Conservation (phyloP, 73 alveolate species). For the Halteria grandinella region DNA sequence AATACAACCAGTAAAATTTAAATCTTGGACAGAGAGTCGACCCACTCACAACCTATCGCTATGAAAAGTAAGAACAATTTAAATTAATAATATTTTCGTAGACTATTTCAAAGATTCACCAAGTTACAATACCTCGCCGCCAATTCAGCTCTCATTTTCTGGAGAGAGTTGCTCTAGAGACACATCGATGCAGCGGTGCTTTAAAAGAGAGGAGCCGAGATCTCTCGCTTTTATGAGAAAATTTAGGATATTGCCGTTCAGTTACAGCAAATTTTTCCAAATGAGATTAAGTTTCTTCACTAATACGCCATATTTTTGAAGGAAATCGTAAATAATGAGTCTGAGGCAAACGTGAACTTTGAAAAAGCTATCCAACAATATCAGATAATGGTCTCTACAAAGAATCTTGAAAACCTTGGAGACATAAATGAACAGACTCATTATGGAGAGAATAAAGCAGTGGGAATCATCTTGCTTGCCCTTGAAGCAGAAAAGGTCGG, state of each 20-base stretch:
- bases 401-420: no score
- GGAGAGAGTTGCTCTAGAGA: conserved; percentile 43
- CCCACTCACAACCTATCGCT: background rate
- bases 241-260: background rate
- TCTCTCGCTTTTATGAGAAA: conserved; percentile 14
- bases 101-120: background rate
- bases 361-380: conserved; percentile 17
- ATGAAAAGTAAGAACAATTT: conserved; percentile 49
- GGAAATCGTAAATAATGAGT: conserved; percentile 27
- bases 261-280: conserved; percentile 2
- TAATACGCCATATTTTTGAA: conserved; percentile 32
- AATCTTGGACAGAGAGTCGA: conserved; percentile 6
- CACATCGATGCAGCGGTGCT: background rate
- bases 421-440: background rate
- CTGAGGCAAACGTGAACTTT: conserved; percentile 23
- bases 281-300: conserved; percentile 18
- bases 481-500: conserved; percentile 29
- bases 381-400: no score
- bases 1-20: conserved; percentile 2
- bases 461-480: conserved; percentile 31
- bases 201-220: conserved; percentile 24
- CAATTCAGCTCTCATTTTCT: conserved; percentile 16
- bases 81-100: no score
- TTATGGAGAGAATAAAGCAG: conserved; percentile 43
- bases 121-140: conserved; percentile 17